Evolutionary conservation across 1,139 yeast species (phyloP).

Genomic region (Candida sojae): DNA sequence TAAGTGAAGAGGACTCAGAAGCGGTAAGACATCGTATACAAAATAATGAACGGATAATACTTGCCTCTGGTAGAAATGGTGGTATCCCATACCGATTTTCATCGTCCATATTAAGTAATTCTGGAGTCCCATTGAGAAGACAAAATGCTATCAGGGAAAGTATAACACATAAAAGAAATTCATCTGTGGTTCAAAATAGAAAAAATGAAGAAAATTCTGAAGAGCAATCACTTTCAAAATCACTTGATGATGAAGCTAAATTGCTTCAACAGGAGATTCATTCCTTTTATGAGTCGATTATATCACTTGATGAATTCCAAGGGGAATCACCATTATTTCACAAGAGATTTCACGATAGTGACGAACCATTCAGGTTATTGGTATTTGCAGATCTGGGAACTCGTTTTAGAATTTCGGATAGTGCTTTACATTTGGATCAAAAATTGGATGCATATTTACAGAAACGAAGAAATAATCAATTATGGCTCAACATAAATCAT

Average conservation of each 20-base stretch:
- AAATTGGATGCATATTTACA: constrained; percentile 23
- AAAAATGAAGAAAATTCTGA: not conserved
- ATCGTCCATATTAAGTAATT: constrained; percentile 1
- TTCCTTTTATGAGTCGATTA: constrained; percentile 1
- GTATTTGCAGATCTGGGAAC: constrained; percentile 6
- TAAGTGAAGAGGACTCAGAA: constrained; percentile 13
- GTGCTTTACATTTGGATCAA: constrained; percentile 19
- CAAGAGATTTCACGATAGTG: constrained; percentile 5
- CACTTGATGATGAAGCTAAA: constrained; percentile 14
- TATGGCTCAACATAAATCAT: constrained; percentile 15
- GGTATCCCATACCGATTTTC: constrained; percentile 1
- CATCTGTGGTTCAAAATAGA: constrained; percentile 1
- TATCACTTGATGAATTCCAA: not conserved
- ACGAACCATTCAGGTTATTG: constrained; percentile 3
- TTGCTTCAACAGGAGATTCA: constrained; percentile 14
- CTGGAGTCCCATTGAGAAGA: constrained; percentile 19
- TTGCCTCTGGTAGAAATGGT: constrained; percentile 27
- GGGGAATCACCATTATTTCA: constrained; percentile 12
- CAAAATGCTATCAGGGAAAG: constrained; percentile 22
- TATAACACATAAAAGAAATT: constrained; percentile 2
- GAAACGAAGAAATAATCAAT: constrained; percentile 17
- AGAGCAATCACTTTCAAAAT: constrained; percentile 1
- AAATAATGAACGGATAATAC: constrained; percentile 25
- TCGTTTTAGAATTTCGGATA: not conserved
- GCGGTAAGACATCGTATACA: constrained; percentile 18